A percentile compares a stretch with the other conserved stretches of the same genome.
Evolutionary conservation across 2,329 filamentous ascomycete genomes (phyloP).

Genomic region (Cladophialophora yegresii): DNA sequence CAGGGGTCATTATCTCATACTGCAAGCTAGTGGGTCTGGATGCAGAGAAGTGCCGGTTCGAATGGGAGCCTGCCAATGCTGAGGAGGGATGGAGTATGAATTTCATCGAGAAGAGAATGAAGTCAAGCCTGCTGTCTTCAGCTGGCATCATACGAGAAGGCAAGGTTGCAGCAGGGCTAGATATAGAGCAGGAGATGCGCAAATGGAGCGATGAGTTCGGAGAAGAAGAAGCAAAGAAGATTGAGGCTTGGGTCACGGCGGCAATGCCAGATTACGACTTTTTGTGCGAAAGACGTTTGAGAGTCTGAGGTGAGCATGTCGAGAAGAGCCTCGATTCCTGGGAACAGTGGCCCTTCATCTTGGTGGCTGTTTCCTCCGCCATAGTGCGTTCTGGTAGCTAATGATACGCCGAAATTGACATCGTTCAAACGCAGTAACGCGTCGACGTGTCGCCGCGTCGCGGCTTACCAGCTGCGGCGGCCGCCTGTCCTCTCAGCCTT

Average conservation of each 20-base stretch:
- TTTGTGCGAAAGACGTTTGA: conserved; percentile 36
- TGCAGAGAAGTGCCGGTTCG: conserved; percentile 38
- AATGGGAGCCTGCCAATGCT: conserved; percentile 38
- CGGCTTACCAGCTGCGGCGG: too few species aligned
- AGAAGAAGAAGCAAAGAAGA: conserved; percentile 34
- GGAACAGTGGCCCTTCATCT: background rate
- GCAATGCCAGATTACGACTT: conserved; percentile 48
- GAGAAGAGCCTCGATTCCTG: background rate
- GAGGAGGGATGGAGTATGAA: conserved; percentile 26
- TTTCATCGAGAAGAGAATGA: conserved; percentile 31
- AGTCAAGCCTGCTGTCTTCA: conserved; percentile 41
- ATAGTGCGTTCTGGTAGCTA: background rate
- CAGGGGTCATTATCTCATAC: conserved; percentile 39
- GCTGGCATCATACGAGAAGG: conserved; percentile 40
- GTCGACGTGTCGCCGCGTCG: background rate
- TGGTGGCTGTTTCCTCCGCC: background rate
- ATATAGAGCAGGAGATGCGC: conserved; percentile 41
- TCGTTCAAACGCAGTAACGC: background rate
- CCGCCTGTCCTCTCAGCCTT: background rate
- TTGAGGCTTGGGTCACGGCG: conserved; percentile 39
- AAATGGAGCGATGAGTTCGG: conserved; percentile 45
- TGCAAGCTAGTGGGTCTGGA: conserved; percentile 42
- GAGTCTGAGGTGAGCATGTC: background rate
- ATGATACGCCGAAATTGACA: too few species aligned
- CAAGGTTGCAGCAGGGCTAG: conserved; percentile 39